Conservation (phyloP, 768 basidiomycete genomes). For the Cystobasidium tubakii region DNA sequence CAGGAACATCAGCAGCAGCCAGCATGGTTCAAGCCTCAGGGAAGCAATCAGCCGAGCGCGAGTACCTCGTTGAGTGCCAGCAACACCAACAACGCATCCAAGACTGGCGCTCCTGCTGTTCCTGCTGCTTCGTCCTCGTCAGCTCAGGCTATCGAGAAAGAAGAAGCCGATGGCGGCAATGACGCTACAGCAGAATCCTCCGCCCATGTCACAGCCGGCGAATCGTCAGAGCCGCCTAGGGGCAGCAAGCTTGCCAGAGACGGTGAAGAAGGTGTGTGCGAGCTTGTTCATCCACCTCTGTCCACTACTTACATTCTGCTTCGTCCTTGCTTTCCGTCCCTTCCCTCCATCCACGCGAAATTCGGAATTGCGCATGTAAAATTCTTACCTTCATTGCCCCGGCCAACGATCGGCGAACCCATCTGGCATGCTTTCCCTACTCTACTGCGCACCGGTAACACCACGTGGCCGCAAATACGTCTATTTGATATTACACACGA, state of each 20-base stretch:
- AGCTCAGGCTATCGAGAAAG: not conserved
- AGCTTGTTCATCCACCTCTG: not conserved
- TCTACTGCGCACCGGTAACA: too few species aligned
- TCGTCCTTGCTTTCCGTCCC: not conserved
- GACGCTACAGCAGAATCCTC: not conserved
- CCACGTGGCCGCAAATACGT: too few species aligned
- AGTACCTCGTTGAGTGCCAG: not conserved
- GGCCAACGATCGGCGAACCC: too few species aligned
- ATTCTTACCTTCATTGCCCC: too few species aligned
- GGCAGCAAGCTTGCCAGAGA: not conserved
- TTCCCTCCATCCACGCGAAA: not conserved
- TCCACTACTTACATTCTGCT: not conserved
- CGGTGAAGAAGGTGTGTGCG: not conserved
- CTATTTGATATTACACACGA: too few species aligned
- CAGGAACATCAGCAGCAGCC: slow-evolving; percentile 3
- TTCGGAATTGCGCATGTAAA: too few species aligned
- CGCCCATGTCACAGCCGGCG: not conserved
- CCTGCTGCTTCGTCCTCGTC: not conserved
- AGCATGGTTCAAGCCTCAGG: slow-evolving; percentile 11
- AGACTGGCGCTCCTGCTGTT: not conserved
- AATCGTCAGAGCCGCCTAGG: not conserved
- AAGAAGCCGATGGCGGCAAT: not conserved
- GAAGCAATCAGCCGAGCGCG: not conserved
- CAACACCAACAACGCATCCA: not conserved
- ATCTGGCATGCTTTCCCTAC: too few species aligned